A percentile compares a stretch with the other conserved stretches of the same genome.
Evolutionary conservation across 345 rosid species (phyloP).

Genomic region (Diplotaxis tenuifolia): DNA sequence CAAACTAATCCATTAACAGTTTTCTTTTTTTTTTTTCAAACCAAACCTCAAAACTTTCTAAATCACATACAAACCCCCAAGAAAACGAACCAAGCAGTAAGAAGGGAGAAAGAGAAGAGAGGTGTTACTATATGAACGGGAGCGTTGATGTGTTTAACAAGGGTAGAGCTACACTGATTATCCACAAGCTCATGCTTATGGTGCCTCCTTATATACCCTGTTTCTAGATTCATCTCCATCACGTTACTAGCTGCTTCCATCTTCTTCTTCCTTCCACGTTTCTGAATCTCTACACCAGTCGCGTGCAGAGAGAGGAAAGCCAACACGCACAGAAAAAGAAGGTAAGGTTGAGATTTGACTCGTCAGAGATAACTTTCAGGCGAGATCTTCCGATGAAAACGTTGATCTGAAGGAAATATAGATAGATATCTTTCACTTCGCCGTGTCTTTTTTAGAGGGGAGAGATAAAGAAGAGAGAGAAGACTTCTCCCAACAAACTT

Average conservation of each 20-base stretch:
- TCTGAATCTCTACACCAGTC: too few relatives aligned
- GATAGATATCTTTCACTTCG: neutral
- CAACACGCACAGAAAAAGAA: too few relatives aligned
- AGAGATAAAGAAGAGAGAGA: neutral
- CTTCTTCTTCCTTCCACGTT: too few relatives aligned
- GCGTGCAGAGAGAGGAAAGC: too few relatives aligned
- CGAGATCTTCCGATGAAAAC: neutral
- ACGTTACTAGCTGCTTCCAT: too few relatives aligned
- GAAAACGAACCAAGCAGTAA: neutral
- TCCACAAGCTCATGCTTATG: slow-evolving; percentile 59
- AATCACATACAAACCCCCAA: neutral
- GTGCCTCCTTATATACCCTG: slow-evolving; percentile 56
- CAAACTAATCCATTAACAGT: neutral
- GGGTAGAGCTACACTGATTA: slow-evolving; percentile 81
- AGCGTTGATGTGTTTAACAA: slow-evolving; percentile 82
- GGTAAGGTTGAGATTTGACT: neutral
- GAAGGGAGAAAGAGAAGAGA: neutral
- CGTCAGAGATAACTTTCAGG: neutral
- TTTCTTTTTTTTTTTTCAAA: neutral
- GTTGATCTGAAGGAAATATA: neutral
- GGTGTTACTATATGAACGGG: slow-evolving; percentile 83
- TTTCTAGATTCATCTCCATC: slow-evolving; percentile 40
- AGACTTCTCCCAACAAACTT: neutral
- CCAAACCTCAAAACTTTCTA: neutral
- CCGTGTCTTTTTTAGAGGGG: neutral